These are phyloP conservation scores for Diversispora epigaea DNA, from an alignment of 192 early-diverging fungal genomes.

Conservation along the genomic window DNA sequence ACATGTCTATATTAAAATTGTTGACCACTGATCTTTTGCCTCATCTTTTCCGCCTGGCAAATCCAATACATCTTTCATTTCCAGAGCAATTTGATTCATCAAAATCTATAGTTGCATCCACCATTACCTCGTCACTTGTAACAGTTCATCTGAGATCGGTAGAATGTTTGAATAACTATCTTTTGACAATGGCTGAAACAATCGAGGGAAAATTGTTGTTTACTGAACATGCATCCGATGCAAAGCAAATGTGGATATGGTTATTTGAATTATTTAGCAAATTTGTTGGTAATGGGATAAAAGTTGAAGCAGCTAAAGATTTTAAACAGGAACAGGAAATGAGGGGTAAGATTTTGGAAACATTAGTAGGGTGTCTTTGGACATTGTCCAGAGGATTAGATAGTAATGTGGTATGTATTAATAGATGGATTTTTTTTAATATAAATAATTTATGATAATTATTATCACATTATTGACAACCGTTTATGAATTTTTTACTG, in stretches of 20 bases:
- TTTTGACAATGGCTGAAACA: constrained; percentile 68
- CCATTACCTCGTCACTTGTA: constrained; percentile 52
- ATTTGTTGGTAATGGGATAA: constrained; percentile 50
- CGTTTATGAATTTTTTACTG: constrained; percentile 15
- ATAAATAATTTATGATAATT: background rate
- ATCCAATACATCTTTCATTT: constrained; percentile 52
- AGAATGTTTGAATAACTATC: constrained; percentile 74
- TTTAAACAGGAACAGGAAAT: constrained; percentile 46
- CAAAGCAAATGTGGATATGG: constrained; percentile 55
- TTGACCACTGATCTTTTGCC: constrained; percentile 52
- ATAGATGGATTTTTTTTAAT: background rate
- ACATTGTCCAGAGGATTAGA: constrained; percentile 66
- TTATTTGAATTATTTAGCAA: constrained; percentile 59
- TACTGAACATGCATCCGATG: constrained; percentile 45
- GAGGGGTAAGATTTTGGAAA: constrained; percentile 60
- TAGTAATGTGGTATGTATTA: constrained; percentile 49
- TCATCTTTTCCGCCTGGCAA: constrained; percentile 47
- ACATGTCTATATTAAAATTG: constrained; percentile 45
- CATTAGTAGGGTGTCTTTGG: constrained; percentile 75
- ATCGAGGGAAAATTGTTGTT: constrained; percentile 66
- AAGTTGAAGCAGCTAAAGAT: constrained; percentile 50
- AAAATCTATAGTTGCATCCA: constrained; percentile 34
- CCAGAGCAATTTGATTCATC: constrained; percentile 40
- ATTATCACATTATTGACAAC: background rate
- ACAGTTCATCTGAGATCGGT: constrained; percentile 66